Percentiles rank a stretch among this genome's conserved stretches.
phyloP scores from a whole-genome alignment of 768 basidiomycete species.

The Antrodiella citrinella region DNA sequence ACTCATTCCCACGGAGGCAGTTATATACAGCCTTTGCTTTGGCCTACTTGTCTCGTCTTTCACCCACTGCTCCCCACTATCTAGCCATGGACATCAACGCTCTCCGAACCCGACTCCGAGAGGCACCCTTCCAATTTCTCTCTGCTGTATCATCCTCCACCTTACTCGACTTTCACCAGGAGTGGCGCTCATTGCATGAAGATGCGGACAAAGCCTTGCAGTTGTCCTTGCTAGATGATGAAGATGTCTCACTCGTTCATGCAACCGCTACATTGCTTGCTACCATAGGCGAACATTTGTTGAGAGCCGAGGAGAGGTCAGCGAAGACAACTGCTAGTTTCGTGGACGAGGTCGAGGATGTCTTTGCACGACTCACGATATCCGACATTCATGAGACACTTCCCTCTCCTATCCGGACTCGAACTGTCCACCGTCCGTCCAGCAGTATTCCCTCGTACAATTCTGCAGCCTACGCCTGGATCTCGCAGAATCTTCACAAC shows the following conservation, averaged over 20 bases:
- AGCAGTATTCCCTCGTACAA: slow-evolving; percentile 1
- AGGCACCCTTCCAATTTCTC: not conserved
- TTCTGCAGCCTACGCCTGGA: slow-evolving; percentile 5
- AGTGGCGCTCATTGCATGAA: slow-evolving; percentile 1
- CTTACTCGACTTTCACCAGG: slow-evolving; percentile 4
- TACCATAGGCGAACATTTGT: slow-evolving; percentile 4
- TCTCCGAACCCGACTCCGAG: not conserved
- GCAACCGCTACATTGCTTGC: slow-evolving; percentile 1
- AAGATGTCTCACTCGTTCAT: slow-evolving; percentile 5
- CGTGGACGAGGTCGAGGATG: slow-evolving; percentile 4
- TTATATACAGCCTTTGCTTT: not conserved
- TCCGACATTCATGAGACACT: not conserved
- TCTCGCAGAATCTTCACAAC: slow-evolving; percentile 6
- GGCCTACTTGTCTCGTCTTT: no score
- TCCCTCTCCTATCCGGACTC: not conserved
- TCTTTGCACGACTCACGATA: not conserved
- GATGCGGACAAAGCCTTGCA: slow-evolving; percentile 10
- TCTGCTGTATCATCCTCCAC: not conserved
- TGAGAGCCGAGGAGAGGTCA: not conserved
- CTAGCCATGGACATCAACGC: not conserved
- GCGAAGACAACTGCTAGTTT: not conserved
- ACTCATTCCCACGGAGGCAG: not conserved
- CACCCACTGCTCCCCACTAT: not conserved
- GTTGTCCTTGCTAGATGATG: not conserved
- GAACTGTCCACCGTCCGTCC: no score